Evolutionary conservation across 768 basidiomycete genomes (phyloP).

Genomic region (Kondoa subrosea): DNA sequence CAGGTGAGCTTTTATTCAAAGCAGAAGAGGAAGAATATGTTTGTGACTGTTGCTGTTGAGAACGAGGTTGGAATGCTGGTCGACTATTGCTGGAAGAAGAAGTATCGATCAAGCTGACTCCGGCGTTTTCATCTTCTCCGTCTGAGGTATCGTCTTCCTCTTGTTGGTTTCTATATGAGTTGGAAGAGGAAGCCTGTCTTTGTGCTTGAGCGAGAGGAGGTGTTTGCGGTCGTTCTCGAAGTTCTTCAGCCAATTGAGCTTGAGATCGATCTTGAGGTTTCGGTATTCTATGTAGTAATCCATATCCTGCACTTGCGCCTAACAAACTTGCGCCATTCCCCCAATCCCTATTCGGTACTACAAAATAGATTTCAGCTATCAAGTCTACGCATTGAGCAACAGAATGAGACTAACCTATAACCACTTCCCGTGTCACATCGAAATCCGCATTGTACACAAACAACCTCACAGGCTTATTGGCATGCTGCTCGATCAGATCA

Average conservation of each 20-base stretch:
- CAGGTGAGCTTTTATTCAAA: background rate
- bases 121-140: background rate
- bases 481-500: conserved; percentile 51
- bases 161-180: background rate
- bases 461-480: conserved; percentile 79
- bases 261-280: conserved; percentile 43
- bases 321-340: conserved; percentile 76
- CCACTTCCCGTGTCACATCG: conserved; percentile 46
- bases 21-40: conserved; percentile 4
- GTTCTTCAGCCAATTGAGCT: background rate
- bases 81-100: background rate
- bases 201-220: background rate
- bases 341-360: conserved; percentile 88
- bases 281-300: conserved; percentile 76
- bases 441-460: conserved; percentile 97
- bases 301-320: conserved; percentile 88
- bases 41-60: background rate
- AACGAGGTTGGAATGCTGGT: background rate
- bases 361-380: conserved; percentile 15
- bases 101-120: conserved; percentile 4
- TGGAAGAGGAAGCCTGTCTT: background rate
- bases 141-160: background rate
- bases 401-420: conserved; percentile 10
- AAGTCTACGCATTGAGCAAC: background rate
- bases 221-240: background rate